phyloP scores from a whole-genome alignment of 805 yeast genomes.

The Debaryomyces prosopidis region DNA sequence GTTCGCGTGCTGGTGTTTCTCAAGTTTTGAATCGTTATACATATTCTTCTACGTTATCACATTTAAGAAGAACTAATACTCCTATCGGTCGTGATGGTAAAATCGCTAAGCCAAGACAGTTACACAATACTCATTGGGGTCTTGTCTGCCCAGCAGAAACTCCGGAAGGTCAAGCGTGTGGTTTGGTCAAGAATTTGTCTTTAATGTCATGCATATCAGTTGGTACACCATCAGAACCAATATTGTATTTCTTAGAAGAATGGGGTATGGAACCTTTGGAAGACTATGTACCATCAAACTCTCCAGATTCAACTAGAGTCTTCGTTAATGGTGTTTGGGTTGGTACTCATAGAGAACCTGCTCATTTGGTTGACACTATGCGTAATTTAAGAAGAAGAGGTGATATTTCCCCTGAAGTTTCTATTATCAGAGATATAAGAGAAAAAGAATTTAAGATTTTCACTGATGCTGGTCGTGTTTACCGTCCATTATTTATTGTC shows the following conservation, averaged over 20 bases:
- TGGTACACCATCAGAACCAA: slow-evolving; percentile 96
- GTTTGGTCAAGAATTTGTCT: slow-evolving; percentile 93
- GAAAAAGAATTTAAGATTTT: slow-evolving; percentile 94
- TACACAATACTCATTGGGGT: slow-evolving; percentile 99
- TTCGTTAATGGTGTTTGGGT: slow-evolving; percentile 99
- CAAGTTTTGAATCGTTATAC: slow-evolving; percentile 98
- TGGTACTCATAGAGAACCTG: slow-evolving; percentile 96
- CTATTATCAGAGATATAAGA: slow-evolving; percentile 91
- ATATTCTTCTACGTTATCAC: slow-evolving; percentile 97
- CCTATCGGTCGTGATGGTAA: slow-evolving; percentile 99
- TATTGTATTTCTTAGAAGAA: slow-evolving; percentile 88
- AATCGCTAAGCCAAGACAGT: slow-evolving; percentile 97
- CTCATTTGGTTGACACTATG: slow-evolving; percentile 87
- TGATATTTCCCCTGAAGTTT: slow-evolving; percentile 93
- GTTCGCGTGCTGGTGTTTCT: slow-evolving; percentile 98
- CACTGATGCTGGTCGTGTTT: slow-evolving; percentile 98
- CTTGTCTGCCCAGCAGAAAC: slow-evolving; percentile 99
- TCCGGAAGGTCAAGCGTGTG: slow-evolving; percentile 99
- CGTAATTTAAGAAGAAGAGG: slow-evolving; percentile 91
- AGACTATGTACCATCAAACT: slow-evolving; percentile 90
- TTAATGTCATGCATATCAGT: slow-evolving; percentile 97
- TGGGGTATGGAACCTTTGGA: slow-evolving; percentile 99
- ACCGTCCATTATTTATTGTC: slow-evolving; percentile 93
- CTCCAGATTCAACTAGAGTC: slow-evolving; percentile 88
- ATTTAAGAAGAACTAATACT: slow-evolving; percentile 97